phyloP scores from a whole-genome alignment of 148 eudicot genomes.

The Polygonum maritimum region DNA sequence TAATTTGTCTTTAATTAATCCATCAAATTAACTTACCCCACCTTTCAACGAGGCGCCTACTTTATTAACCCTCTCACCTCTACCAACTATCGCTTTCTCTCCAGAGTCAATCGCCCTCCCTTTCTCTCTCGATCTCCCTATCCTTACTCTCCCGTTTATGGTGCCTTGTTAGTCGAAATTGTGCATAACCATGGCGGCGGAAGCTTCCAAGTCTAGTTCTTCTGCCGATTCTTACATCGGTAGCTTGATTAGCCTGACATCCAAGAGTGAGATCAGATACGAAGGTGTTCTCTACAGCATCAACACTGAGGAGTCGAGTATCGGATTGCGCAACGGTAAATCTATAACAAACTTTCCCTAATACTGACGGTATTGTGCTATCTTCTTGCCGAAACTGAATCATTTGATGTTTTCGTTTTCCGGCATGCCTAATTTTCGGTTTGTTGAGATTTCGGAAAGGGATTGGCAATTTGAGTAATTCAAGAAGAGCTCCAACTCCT shows the following conservation, averaged over 20 bases:
- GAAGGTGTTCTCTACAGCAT: conserved; percentile 75
- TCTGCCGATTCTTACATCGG: conserved; percentile 83
- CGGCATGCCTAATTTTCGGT: background rate
- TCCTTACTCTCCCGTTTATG: background rate
- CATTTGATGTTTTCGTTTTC: background rate
- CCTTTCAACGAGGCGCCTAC: background rate
- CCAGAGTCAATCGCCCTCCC: background rate
- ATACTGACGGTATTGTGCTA: background rate
- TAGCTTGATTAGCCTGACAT: conserved; percentile 71
- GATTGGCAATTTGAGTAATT: background rate
- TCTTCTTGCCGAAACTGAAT: background rate
- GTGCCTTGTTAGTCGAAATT: background rate
- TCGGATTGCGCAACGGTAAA: conserved; percentile 72
- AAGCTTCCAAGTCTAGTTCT: conserved; percentile 40
- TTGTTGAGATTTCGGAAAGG: background rate
- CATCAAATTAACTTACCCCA: background rate
- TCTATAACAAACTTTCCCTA: background rate
- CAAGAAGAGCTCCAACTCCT: background rate
- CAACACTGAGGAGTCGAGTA: conserved; percentile 76
- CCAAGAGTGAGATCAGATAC: conserved; percentile 83
- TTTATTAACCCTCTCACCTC: no score
- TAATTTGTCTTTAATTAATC: no score
- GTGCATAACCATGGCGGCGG: conserved; percentile 34
- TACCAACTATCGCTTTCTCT: background rate
- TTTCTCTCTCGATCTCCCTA: background rate